Conservation (phyloP, 202 grass and related monocot genomes). For the Cymbopogon flexuosus region DNA sequence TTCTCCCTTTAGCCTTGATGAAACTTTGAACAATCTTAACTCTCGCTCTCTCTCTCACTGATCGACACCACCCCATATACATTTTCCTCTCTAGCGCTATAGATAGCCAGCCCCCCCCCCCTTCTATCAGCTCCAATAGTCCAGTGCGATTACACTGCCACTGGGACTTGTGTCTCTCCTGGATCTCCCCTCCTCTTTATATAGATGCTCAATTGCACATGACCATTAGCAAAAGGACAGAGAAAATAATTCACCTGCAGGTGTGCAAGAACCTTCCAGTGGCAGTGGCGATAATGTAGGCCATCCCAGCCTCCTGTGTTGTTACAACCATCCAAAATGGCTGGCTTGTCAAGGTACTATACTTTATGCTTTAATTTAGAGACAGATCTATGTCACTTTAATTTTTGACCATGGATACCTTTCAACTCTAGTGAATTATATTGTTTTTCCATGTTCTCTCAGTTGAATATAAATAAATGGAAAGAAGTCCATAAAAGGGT, state of each 20-base stretch:
- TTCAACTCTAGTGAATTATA: no score
- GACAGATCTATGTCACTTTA: no score
- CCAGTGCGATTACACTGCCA: neutral
- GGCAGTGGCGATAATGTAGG: conserved; percentile 26
- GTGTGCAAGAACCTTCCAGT: conserved; percentile 11
- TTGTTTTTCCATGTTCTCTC: neutral
- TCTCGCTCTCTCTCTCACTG: neutral
- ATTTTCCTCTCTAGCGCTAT: neutral
- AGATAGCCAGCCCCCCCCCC: no score
- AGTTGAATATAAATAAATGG: neutral
- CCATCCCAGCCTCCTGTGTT: conserved; percentile 26
- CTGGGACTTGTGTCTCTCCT: conserved; percentile 5
- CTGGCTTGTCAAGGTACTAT: conserved; percentile 22
- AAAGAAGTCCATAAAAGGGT: neutral
- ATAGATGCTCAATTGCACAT: conserved; percentile 26
- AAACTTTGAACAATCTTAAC: neutral
- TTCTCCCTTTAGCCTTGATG: conserved; percentile 59
- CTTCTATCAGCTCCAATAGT: neutral
- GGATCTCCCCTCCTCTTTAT: neutral
- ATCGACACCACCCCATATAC: neutral
- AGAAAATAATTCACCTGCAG: conserved; percentile 39
- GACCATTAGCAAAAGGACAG: conserved; percentile 34
- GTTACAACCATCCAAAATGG: conserved; percentile 34
- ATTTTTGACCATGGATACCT: no score
- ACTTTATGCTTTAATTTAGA: conserved; percentile 28